phyloP scores from a whole-genome alignment of 2,329 filamentous ascomycete species.

The Trichoderma sp. region DNA sequence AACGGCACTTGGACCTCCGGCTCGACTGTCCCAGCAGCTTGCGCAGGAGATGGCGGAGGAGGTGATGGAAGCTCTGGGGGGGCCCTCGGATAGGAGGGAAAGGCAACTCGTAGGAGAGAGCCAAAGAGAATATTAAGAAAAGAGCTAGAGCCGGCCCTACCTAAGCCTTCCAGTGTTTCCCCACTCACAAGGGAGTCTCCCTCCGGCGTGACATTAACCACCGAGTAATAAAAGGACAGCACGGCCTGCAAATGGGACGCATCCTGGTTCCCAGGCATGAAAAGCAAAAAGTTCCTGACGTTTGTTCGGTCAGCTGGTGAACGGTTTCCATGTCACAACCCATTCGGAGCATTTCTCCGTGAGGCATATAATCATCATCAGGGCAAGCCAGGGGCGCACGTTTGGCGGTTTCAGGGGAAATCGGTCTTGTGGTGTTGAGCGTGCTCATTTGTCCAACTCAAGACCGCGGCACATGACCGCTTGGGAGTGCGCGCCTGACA shows the following conservation, averaged over 20 bases:
- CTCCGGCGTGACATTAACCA: slow-evolving; percentile 86
- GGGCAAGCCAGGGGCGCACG: not conserved
- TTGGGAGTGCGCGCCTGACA: slow-evolving; percentile 18
- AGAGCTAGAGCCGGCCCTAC: slow-evolving; percentile 65
- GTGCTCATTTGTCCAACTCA: slow-evolving; percentile 4
- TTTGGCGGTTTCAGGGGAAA: not conserved
- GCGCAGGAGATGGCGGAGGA: slow-evolving; percentile 12
- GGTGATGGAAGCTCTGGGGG: slow-evolving; percentile 19
- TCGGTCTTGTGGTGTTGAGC: slow-evolving; percentile 15
- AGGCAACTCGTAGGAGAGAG: slow-evolving; percentile 68
- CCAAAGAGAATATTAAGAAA: slow-evolving; percentile 74
- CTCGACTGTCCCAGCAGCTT: slow-evolving; percentile 5
- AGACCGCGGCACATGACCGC: slow-evolving; percentile 27
- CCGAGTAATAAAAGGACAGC: slow-evolving; percentile 86
- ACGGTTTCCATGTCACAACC: slow-evolving; percentile 25
- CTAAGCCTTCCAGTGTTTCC: slow-evolving; percentile 88
- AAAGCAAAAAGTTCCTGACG: slow-evolving; percentile 83
- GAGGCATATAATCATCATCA: not conserved
- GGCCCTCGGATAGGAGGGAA: slow-evolving; percentile 36
- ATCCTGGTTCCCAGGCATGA: slow-evolving; percentile 66
- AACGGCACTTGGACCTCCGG: slow-evolving; percentile 7
- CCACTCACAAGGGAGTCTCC: slow-evolving; percentile 91
- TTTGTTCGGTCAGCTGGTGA: slow-evolving; percentile 22
- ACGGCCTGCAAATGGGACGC: slow-evolving; percentile 75
- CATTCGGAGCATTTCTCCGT: slow-evolving; percentile 22